These are phyloP conservation scores for Inga leiocalycina DNA, from an alignment of 306 rosid genomes.

Conservation along the genomic window DNA sequence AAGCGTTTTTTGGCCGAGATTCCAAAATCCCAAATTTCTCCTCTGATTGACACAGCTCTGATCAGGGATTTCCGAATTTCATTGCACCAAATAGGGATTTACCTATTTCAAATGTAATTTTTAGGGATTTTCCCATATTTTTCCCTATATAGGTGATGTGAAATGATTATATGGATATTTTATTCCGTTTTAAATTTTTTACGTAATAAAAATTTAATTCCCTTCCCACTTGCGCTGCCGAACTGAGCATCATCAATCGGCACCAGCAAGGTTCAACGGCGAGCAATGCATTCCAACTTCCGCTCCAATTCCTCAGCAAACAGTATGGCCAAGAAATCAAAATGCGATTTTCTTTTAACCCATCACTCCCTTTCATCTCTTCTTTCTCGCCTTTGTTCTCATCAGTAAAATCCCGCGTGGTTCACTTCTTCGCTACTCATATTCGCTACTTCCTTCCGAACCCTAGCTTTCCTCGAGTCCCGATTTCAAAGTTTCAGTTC, in stretches of 20 bases:
- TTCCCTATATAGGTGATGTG: no score
- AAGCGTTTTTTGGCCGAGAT: no score
- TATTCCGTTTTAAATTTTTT: background rate
- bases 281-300: background rate
- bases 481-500: background rate
- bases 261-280: background rate
- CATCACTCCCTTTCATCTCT: background rate
- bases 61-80: no score
- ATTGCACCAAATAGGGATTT: no score
- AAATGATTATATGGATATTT: no score
- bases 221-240: background rate
- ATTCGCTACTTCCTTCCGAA: background rate
- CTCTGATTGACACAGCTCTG: no score
- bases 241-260: background rate
- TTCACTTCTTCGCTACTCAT: background rate
- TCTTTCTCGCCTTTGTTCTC: background rate
- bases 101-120: no score
- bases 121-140: no score
- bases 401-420: background rate
- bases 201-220: background rate
- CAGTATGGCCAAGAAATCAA: background rate
- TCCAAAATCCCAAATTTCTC: no score
- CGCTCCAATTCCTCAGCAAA: background rate
- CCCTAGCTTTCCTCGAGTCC: conserved; percentile 31
- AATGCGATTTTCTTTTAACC: background rate